Evolutionary conservation across 2,329 filamentous ascomycete species (phyloP).

Genomic region (Trichophaea hybrida): DNA sequence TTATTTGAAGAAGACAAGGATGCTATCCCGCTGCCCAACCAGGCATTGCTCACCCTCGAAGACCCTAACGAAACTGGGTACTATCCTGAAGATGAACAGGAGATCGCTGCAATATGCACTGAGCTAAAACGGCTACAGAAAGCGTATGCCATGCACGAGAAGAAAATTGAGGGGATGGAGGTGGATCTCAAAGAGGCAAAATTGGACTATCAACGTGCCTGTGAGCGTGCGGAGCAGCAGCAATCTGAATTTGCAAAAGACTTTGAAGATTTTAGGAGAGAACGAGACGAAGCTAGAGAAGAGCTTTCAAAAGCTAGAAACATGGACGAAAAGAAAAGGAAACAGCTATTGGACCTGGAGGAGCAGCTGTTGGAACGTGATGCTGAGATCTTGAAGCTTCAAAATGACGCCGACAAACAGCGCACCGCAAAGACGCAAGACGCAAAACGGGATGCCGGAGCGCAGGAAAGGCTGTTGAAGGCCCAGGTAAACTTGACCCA

Average conservation of each 20-base stretch:
- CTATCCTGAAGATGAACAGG: background rate
- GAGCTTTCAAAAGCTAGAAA: background rate
- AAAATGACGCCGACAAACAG: background rate
- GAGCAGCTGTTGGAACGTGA: background rate
- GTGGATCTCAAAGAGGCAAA: background rate
- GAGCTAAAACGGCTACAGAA: background rate
- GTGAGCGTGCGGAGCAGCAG: background rate
- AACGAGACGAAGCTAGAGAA: background rate
- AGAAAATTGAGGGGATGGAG: background rate
- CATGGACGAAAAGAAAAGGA: background rate
- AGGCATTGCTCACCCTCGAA: background rate
- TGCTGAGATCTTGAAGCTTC: background rate
- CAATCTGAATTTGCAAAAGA: background rate
- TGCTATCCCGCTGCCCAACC: background rate
- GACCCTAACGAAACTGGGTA: background rate
- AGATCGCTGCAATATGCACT: background rate
- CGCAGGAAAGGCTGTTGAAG: no score
- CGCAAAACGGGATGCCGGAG: no score
- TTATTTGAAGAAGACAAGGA: background rate
- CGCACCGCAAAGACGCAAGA: no score
- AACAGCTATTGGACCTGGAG: no score
- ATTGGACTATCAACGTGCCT: background rate
- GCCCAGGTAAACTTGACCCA: no score
- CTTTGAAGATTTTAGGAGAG: background rate
- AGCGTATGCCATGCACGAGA: background rate